These are phyloP conservation scores for Mycoemilia scoparia DNA, from an alignment of 192 early-diverging fungal species.

Conservation along the genomic window DNA sequence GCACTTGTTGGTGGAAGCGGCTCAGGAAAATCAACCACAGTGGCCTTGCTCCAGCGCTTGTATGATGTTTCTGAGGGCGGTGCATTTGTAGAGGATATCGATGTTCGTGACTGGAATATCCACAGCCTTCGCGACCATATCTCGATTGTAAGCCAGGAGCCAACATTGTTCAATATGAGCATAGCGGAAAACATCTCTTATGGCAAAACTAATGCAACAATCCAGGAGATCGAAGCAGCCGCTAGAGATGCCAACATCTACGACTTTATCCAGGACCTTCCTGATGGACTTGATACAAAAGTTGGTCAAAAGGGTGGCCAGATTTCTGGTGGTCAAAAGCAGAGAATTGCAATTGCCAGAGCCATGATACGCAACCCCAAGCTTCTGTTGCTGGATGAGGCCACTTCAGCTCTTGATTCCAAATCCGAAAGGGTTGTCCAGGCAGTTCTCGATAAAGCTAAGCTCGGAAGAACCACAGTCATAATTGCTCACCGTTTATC, in stretches of 20 bases:
- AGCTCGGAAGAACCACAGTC: conserved; percentile 57
- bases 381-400: conserved; percentile 69
- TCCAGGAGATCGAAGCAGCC: conserved; percentile 37
- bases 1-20: conserved; percentile 77
- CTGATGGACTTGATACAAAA: conserved; percentile 41
- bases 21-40: conserved; percentile 61
- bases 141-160: conserved; percentile 85
- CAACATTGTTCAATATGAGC: conserved; percentile 69
- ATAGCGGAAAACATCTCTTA: conserved; percentile 82
- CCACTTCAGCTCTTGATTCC: conserved; percentile 66
- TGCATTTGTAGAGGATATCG: conserved; percentile 37
- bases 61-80: conserved; percentile 52
- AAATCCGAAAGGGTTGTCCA: conserved; percentile 67
- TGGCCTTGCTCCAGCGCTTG: conserved; percentile 51
- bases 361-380: conserved; percentile 45
- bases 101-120: conserved; percentile 44
- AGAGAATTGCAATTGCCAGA: conserved; percentile 54
- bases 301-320: conserved; percentile 48
- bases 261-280: conserved; percentile 30
- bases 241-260: conserved; percentile 43
- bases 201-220: conserved; percentile 31
- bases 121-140: conserved; percentile 48
- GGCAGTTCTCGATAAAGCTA: conserved; percentile 48
- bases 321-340: conserved; percentile 49
- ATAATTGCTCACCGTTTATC: conserved; percentile 57